A percentile compares a stretch with the other conserved stretches of the same genome.
phyloP scores from a whole-genome alignment of 2,329 filamentous ascomycete genomes.

The Parastagonospora nodorum region DNA sequence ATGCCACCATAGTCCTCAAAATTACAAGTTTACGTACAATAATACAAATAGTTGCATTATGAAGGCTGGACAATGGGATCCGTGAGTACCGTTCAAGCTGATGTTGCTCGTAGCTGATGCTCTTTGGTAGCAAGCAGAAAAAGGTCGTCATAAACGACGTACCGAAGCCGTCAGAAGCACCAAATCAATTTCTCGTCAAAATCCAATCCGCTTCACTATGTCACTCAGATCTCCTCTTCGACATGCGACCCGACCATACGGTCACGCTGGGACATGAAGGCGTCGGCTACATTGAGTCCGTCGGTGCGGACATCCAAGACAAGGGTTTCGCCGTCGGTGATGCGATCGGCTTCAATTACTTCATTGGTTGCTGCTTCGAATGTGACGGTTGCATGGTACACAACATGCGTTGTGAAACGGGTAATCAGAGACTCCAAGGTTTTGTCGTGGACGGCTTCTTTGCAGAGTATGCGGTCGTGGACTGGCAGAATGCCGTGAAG shows the following conservation, averaged over 20 bases:
- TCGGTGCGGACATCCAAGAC: slow-evolving; percentile 38
- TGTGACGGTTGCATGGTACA: slow-evolving; percentile 55
- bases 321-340: slow-evolving; percentile 53
- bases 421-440: slow-evolving; percentile 50
- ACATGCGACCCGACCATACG: slow-evolving; percentile 30
- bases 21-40: not conserved
- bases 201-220: slow-evolving; percentile 40
- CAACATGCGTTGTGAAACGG: slow-evolving; percentile 48
- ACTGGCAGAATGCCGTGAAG: slow-evolving; percentile 52
- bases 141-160: slow-evolving; percentile 40
- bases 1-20: not conserved
- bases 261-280: slow-evolving; percentile 55
- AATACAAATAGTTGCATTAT: slow-evolving; percentile 12
- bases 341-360: slow-evolving; percentile 54
- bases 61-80: slow-evolving; percentile 41
- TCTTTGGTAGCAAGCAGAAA: slow-evolving; percentile 20
- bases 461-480: slow-evolving; percentile 54
- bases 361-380: slow-evolving; percentile 53
- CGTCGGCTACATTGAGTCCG: slow-evolving; percentile 49
- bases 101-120: not conserved
- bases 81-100: slow-evolving; percentile 11
- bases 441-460: slow-evolving; percentile 54
- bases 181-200: slow-evolving; percentile 37
- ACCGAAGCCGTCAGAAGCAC: slow-evolving; percentile 23
- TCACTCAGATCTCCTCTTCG: slow-evolving; percentile 35